These are phyloP conservation scores for Epichloe typhina DNA, from an alignment of 2,329 filamentous ascomycete genomes.

Conservation along the genomic window DNA sequence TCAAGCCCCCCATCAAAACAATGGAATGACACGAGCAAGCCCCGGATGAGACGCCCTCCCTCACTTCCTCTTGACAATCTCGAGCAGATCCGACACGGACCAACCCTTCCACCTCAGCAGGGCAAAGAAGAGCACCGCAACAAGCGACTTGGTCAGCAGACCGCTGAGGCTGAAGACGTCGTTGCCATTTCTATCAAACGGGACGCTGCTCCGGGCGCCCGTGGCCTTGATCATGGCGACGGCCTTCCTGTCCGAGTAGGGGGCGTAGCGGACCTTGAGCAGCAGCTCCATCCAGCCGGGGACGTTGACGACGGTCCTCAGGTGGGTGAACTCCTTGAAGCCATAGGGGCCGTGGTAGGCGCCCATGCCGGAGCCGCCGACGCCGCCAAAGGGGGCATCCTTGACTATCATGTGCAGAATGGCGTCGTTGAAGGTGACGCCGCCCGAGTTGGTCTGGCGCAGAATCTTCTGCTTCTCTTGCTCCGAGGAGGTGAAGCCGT, in stretches of 20 bases:
- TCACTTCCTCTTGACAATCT: slow-evolving; percentile 1
- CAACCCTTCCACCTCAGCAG: slow-evolving; percentile 5
- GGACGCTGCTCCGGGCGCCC: slow-evolving; percentile 2
- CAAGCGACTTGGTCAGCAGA: slow-evolving; percentile 4
- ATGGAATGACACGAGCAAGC: neutral
- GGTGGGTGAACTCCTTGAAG: slow-evolving; percentile 22
- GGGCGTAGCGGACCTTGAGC: slow-evolving; percentile 10
- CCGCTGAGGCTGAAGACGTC: neutral
- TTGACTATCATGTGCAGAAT: slow-evolving; percentile 24
- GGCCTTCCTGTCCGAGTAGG: slow-evolving; percentile 10
- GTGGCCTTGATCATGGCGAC: slow-evolving; percentile 4
- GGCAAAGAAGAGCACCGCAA: slow-evolving; percentile 1
- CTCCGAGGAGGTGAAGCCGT: slow-evolving; percentile 25
- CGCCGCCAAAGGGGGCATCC: slow-evolving; percentile 31
- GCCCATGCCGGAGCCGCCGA: slow-evolving; percentile 30
- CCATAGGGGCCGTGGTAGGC: slow-evolving; percentile 29
- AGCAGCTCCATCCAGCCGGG: slow-evolving; percentile 9
- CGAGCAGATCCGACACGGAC: slow-evolving; percentile 1
- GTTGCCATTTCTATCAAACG: slow-evolving; percentile 6
- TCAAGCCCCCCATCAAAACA: neutral
- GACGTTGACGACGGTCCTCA: slow-evolving; percentile 10
- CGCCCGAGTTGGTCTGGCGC: slow-evolving; percentile 24
- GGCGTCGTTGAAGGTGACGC: slow-evolving; percentile 32
- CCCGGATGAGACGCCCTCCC: neutral
- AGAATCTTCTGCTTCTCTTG: slow-evolving; percentile 20